A percentile compares a stretch with the other conserved stretches of the same genome.
These are phyloP conservation scores for Cyclotella sp. DNA, from an alignment of 108 stramenopile species.

Conservation along the genomic window DNA sequence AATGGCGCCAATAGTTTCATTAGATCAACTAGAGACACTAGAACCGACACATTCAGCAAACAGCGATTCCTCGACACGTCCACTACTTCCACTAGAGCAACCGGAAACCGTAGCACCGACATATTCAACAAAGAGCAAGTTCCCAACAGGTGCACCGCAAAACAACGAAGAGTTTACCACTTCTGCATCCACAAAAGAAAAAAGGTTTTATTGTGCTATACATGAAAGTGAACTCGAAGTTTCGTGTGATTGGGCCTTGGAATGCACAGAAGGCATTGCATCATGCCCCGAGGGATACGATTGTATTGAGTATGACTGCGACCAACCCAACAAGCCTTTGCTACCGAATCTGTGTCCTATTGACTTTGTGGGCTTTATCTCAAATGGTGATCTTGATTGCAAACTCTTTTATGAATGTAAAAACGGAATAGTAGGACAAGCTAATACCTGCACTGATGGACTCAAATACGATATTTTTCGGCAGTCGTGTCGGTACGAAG, in stretches of 20 bases:
- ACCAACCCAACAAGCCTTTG: not conserved
- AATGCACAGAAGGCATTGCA: not conserved
- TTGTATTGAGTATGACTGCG: constrained; percentile 11
- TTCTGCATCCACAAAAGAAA: not conserved
- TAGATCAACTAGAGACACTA: too few species aligned
- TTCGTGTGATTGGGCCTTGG: constrained; percentile 1
- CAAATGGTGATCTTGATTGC: not conserved
- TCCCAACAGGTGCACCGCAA: not conserved
- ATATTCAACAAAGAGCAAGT: not conserved
- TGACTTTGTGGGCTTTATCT: not conserved
- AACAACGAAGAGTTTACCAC: not conserved
- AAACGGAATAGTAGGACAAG: not conserved
- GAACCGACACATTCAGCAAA: too few species aligned
- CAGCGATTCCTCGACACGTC: too few species aligned
- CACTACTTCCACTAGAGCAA: not conserved
- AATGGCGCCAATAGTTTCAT: too few species aligned
- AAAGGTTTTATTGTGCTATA: constrained; percentile 10
- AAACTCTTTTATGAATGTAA: not conserved
- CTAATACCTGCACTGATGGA: not conserved
- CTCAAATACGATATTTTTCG: constrained; percentile 1
- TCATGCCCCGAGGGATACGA: not conserved
- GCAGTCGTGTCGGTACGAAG: not conserved
- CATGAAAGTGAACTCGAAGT: not conserved
- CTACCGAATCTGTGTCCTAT: not conserved
- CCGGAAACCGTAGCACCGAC: not conserved